Evolutionary conservation across 2,329 filamentous ascomycete species (phyloP).

Genomic region (Venturia pyrina): DNA sequence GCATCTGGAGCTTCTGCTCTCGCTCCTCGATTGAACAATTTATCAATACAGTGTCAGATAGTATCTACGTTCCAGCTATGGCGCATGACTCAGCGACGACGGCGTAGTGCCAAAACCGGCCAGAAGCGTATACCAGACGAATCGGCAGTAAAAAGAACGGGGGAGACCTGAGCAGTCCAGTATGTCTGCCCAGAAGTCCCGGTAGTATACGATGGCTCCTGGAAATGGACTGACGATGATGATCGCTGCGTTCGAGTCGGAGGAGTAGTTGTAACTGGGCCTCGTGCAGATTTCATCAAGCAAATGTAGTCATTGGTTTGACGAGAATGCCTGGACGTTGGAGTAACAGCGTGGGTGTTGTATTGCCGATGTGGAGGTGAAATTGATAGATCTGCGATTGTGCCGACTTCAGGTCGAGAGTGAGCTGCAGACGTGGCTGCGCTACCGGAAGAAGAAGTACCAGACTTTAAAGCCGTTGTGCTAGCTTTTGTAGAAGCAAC

Average conservation of each 20-base stretch:
- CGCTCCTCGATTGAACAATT: too few species aligned
- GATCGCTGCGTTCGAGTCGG: neutral
- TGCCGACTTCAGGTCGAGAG: neutral
- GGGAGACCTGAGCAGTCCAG: neutral
- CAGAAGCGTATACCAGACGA: neutral
- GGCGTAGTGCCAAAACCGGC: neutral
- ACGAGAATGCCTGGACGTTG: neutral
- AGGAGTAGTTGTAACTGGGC: neutral
- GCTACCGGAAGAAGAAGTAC: neutral
- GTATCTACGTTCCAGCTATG: neutral
- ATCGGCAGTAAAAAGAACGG: neutral
- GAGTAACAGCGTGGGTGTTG: neutral
- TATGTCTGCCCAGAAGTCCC: neutral
- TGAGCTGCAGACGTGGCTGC: neutral
- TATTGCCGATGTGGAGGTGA: neutral
- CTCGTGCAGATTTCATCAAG: neutral
- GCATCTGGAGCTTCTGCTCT: too few species aligned
- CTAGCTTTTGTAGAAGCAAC: neutral
- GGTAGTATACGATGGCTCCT: neutral
- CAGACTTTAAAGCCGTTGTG: neutral
- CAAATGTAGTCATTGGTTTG: neutral
- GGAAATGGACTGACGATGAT: neutral
- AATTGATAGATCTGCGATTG: neutral
- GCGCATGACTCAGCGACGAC: neutral
- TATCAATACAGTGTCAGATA: too few species aligned